Evolutionary conservation across 768 basidiomycete genomes (phyloP).

Genomic region (Pleurotus eryngii): DNA sequence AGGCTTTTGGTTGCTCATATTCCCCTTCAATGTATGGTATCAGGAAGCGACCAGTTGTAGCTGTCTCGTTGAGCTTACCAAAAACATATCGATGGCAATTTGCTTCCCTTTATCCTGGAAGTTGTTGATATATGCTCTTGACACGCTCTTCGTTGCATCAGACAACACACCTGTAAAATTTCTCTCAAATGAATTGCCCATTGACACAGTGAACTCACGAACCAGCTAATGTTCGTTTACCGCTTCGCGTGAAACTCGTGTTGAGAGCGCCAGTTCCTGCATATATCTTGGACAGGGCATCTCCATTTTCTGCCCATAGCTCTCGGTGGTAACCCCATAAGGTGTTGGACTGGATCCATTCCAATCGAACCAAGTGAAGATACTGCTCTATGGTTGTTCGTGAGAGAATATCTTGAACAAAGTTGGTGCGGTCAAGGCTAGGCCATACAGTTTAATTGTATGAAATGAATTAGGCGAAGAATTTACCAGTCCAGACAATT

Average conservation of each 20-base stretch:
- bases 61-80: constrained; percentile 48
- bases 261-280: constrained; percentile 93
- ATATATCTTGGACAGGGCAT: constrained; percentile 90
- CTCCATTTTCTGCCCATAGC: constrained; percentile 97
- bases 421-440: constrained; percentile 96
- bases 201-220: constrained; percentile 11
- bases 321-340: constrained; percentile 90
- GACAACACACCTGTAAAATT: constrained; percentile 70
- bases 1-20: constrained; percentile 81
- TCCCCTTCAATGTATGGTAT: constrained; percentile 64
- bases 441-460: constrained; percentile 9
- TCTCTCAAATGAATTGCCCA: constrained; percentile 7
- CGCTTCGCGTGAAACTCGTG: constrained; percentile 92
- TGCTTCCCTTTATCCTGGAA: constrained; percentile 97
- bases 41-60: not conserved
- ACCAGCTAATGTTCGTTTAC: constrained; percentile 92
- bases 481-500: constrained; percentile 92
- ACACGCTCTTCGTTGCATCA: constrained; percentile 95
- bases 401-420: constrained; percentile 93
- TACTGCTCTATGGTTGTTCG: constrained; percentile 79
- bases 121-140: constrained; percentile 95
- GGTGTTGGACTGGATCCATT: constrained; percentile 64
- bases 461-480: not conserved
- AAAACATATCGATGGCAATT: constrained; percentile 89
- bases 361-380: constrained; percentile 70